phyloP scores from a whole-genome alignment of 2,329 filamentous ascomycete species.

The Cladorrhinum sp. region DNA sequence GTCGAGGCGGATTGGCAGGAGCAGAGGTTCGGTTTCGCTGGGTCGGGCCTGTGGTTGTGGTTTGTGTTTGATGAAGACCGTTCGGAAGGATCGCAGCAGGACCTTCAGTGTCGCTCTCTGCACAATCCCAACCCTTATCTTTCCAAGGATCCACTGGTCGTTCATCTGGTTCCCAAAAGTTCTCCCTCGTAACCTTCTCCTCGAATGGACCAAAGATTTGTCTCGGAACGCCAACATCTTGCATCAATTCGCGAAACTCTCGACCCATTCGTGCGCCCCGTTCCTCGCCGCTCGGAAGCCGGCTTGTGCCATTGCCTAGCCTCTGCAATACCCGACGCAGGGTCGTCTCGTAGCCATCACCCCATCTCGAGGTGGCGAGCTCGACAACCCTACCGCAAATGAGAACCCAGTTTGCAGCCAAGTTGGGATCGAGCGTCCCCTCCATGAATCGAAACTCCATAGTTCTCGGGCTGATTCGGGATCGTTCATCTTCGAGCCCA shows the following conservation, averaged over 20 bases:
- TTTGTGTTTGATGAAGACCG: too few relatives aligned
- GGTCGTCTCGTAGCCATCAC: constrained; percentile 17
- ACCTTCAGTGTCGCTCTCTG: background rate
- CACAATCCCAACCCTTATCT: background rate
- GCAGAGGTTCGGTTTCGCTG: too few relatives aligned
- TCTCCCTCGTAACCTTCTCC: constrained; percentile 22
- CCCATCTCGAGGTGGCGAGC: constrained; percentile 21
- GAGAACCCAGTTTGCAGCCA: constrained; percentile 35
- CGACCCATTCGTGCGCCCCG: constrained; percentile 12
- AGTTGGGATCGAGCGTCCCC: constrained; percentile 30
- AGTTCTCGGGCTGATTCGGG: constrained; percentile 34
- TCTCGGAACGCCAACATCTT: constrained; percentile 18
- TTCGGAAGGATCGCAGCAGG: too few relatives aligned
- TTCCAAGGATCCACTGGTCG: background rate
- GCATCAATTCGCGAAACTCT: constrained; percentile 25
- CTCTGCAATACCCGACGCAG: constrained; percentile 12
- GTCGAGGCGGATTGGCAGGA: too few relatives aligned
- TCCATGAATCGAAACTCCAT: constrained; percentile 41
- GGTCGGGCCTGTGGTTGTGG: too few relatives aligned
- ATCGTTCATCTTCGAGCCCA: constrained; percentile 36
- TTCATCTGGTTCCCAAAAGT: background rate
- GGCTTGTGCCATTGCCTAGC: background rate
- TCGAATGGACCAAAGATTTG: constrained; percentile 17
- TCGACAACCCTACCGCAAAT: constrained; percentile 34
- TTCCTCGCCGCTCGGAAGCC: constrained; percentile 1